Evolutionary conservation across 495 filamentous ascomycete species (phyloP).

Genomic region (Tuber indicum): DNA sequence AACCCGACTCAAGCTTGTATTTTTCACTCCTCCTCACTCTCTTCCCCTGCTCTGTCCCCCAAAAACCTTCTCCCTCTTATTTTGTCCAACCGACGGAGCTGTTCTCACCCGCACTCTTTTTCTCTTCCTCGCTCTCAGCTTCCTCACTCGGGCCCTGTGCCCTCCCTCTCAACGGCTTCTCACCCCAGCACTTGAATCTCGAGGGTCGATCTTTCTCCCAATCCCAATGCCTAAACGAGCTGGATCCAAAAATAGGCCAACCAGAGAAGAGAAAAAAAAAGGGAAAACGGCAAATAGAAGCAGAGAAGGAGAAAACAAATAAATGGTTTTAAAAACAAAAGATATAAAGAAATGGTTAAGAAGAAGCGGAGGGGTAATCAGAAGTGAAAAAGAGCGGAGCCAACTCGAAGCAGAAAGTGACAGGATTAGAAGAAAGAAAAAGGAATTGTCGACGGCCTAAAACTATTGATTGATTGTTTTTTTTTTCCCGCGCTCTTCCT

Average conservation of each 20-base stretch:
- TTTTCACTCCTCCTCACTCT: background rate
- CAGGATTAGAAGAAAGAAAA: background rate
- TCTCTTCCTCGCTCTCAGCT: conserved; percentile 23
- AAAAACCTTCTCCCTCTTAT: conserved; percentile 12
- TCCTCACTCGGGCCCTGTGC: conserved; percentile 11
- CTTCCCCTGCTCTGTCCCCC: conserved; percentile 11
- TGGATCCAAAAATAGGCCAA: conserved; percentile 21
- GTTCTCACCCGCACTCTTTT: conserved; percentile 7
- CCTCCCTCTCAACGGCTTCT: conserved; percentile 9
- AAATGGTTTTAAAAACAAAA: conserved; percentile 6
- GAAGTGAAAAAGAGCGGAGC: background rate
- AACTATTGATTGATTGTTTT: background rate
- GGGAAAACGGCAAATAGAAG: conserved; percentile 15
- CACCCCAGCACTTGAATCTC: background rate
- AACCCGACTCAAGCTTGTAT: background rate
- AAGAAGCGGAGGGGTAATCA: background rate
- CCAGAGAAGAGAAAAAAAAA: conserved; percentile 11
- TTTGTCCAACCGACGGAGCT: conserved; percentile 7
- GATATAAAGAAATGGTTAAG: background rate
- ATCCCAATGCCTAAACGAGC: conserved; percentile 25
- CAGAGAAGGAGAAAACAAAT: conserved; percentile 7
- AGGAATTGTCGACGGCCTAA: conserved; percentile 2
- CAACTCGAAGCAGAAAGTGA: background rate
- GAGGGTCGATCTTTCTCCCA: conserved; percentile 6
- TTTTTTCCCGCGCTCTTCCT: background rate